phyloP scores from a whole-genome alignment of 129 eudicot species.

The carrot (Daucus carota) region DNA sequence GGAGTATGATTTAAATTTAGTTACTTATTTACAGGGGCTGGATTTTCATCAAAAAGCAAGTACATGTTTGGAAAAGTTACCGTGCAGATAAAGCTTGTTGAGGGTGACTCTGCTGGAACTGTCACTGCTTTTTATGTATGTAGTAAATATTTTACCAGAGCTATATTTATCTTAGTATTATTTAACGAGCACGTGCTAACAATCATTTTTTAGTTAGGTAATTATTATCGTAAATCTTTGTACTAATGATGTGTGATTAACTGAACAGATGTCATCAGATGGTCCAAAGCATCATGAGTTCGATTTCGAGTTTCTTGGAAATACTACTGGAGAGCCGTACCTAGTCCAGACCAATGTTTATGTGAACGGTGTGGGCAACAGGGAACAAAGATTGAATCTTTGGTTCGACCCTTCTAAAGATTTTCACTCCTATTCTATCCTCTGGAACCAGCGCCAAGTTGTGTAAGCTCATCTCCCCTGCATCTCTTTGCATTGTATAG shows the following conservation, averaged over 20 bases:
- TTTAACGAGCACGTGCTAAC: no score
- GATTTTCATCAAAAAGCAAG: constrained; percentile 79
- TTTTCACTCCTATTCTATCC: constrained; percentile 71
- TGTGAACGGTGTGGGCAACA: constrained; percentile 89
- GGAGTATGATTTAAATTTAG: no score
- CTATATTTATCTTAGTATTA: no score
- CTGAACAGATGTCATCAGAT: constrained; percentile 81
- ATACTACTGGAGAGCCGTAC: constrained; percentile 86
- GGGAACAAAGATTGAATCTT: constrained; percentile 80
- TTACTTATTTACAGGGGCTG: constrained; percentile 60
- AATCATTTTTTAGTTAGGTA: no score
- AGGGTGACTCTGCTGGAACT: constrained; percentile 98
- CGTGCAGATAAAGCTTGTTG: constrained; percentile 81
- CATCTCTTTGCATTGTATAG: neutral
- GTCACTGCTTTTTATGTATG: constrained; percentile 95
- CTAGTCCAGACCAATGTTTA: constrained; percentile 84
- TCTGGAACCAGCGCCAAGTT: constrained; percentile 89
- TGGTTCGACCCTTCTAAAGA: constrained; percentile 96
- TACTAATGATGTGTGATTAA: no score
- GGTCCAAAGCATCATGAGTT: constrained; percentile 88
- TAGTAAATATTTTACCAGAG: constrained; percentile 3
- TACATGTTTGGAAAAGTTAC: constrained; percentile 90
- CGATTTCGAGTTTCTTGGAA: constrained; percentile 90
- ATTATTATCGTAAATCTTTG: no score
- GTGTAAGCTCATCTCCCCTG: constrained; percentile 48